A percentile compares a stretch with the other conserved stretches of the same genome.
Evolutionary conservation across 2,329 filamentous ascomycete genomes (phyloP).

Genomic region (Zymoseptoria ardabiliae): DNA sequence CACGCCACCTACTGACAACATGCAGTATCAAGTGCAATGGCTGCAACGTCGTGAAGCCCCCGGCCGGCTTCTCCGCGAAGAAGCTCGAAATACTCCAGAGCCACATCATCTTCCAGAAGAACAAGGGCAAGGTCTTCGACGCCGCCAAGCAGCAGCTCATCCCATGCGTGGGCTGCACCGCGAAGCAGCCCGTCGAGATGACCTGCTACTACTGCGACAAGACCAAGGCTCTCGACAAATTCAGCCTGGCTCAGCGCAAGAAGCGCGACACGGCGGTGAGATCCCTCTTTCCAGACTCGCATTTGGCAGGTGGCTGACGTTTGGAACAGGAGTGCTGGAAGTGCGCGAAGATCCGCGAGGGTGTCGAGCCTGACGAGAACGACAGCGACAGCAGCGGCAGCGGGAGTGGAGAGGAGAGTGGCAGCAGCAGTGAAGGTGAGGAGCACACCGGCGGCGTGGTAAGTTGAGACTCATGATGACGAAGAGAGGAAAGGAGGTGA

Average conservation of each 20-base stretch:
- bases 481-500: background rate
- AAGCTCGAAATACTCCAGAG: background rate
- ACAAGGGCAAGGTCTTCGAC: slow-evolving; percentile 4
- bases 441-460: slow-evolving; percentile 3
- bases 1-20: background rate
- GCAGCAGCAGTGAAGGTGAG: background rate
- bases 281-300: background rate
- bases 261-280: slow-evolving; percentile 20
- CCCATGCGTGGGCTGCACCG: slow-evolving; percentile 18
- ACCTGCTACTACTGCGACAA: slow-evolving; percentile 20
- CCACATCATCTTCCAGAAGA: background rate
- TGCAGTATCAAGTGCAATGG: slow-evolving; percentile 15
- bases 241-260: slow-evolving; percentile 21
- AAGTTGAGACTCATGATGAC: slow-evolving; percentile 1
- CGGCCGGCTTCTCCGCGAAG: background rate
- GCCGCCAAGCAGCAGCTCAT: slow-evolving; percentile 7
- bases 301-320: background rate
- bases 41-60: slow-evolving; percentile 8
- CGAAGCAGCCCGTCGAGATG: slow-evolving; percentile 17
- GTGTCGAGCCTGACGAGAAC: slow-evolving; percentile 14
- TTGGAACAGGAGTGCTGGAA: slow-evolving; percentile 15
- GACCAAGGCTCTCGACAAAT: slow-evolving; percentile 18
- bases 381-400: slow-evolving; percentile 7
- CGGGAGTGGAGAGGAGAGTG: slow-evolving; percentile 1
- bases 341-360: slow-evolving; percentile 14